phyloP scores from a whole-genome alignment of 164 flowering plant species.

The Nymphaea colorata region DNA sequence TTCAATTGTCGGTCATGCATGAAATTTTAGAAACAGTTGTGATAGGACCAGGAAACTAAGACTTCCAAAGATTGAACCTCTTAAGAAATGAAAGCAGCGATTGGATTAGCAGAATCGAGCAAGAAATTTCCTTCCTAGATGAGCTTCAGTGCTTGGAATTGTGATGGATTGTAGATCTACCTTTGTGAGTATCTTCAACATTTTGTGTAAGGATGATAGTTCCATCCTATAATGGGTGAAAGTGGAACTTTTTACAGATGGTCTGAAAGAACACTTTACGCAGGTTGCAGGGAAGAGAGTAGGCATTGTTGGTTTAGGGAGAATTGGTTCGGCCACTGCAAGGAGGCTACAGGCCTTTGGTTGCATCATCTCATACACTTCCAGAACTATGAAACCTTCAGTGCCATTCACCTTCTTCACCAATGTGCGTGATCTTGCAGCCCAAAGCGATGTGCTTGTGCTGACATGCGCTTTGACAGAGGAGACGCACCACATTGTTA shows the following conservation, averaged over 20 bases:
- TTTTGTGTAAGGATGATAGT: too few relatives aligned
- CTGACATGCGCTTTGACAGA: constrained; percentile 29
- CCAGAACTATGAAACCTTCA: constrained; percentile 25
- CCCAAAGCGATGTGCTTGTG: constrained; percentile 25
- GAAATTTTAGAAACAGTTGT: too few relatives aligned
- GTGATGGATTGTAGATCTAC: not conserved
- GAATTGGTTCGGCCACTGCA: constrained; percentile 30
- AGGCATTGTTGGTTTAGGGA: constrained; percentile 42
- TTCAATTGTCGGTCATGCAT: too few relatives aligned
- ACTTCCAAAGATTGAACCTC: too few relatives aligned
- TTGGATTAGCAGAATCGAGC: too few relatives aligned
- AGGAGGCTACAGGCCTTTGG: constrained; percentile 31
- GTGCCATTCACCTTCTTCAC: constrained; percentile 20
- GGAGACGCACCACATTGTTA: constrained; percentile 27
- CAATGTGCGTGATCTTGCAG: constrained; percentile 26
- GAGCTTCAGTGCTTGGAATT: too few relatives aligned
- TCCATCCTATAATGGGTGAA: too few relatives aligned
- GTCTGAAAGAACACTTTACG: not conserved
- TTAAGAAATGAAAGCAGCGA: too few relatives aligned
- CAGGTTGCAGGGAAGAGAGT: constrained; percentile 36
- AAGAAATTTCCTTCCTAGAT: too few relatives aligned
- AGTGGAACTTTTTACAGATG: too few relatives aligned
- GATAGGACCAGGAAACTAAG: too few relatives aligned
- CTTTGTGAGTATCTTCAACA: not conserved
- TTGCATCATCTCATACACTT: constrained; percentile 32